Evolutionary conservation across 805 yeast genomes (phyloP), one percentile per base, ranked within the genome.

Genomic region (Phaffomyces opuntiae): DNA sequence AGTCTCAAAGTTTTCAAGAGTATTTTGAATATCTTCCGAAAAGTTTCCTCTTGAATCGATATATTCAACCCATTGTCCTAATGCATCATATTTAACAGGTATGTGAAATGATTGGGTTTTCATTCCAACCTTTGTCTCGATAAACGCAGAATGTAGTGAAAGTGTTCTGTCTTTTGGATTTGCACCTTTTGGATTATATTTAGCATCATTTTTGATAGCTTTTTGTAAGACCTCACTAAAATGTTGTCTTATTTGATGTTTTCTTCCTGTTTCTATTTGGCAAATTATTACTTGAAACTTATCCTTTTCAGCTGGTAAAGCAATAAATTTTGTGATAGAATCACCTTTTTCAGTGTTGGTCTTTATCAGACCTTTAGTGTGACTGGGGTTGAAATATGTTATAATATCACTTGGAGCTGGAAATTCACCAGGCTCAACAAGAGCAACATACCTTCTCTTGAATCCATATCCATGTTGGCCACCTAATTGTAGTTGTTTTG

Each of bases 201-300:
- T 51, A 6, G 29, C 7, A 45, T 69, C 72, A 45, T 64, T 62
- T 9, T 57, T 26, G 5, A 69, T 53, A 0, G 72, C 68, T 7
- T 44, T 46, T 2, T 48, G 39, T 5, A 67, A 32, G 0, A 35
- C 45, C 3, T 48, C 38, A 2, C 58, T 44, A 3, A 66, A 46
- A 43, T 67, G 72, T 14, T 50, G 45, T 38, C 74, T 53, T 9
- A 71, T 63, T 43, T 71, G 75, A 43, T 68, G 74, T 40, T 68
- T 70, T 44, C 61, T 56, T 1, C 74, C 74, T 2, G 74, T 66
- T 1, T 51, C 48, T 9, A 70, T 48, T 46, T 69, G 66, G 9
- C 69, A 35, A 0, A 63, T 47, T 7, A 61, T 48, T 13, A 65
- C 48, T 21, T 52, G 47, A 7, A 55, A 49, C 13, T 29, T 29